Base-by-base conservation (phyloP, 345 rosid species). In the Iberis pinnata region DNA sequence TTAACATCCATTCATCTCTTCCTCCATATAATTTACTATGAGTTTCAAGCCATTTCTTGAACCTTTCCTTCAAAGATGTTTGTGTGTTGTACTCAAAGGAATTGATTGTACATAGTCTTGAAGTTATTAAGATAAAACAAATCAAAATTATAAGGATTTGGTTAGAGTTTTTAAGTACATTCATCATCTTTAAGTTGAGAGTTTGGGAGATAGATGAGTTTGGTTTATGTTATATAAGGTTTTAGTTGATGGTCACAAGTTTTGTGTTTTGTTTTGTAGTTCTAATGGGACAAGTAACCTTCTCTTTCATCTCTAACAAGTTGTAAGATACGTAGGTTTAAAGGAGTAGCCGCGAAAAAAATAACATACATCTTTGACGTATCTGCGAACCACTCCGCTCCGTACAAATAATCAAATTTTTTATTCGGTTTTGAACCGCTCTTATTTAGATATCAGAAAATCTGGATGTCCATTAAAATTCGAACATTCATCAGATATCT, bases 21-120 rank as follows among this genome's bases (percentile, higher is more conserved):
- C 49, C 66, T 29, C 53, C 53, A 51, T 81, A 84, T 8, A 52
- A 55, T 55, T 55, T 59, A 9, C 76, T 46, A 18, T 80, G 58
- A 33, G 18, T 43, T 18, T 19, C 39, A 45, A 83, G 55, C 96
- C 96, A 92, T 9, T 45, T 60, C 32, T 78, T 68, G 15, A 76
- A 92, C 73, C 87, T 71, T 48, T 52, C 44, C 61, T 51, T 22
- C 68, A 86, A 60, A 56, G 61, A 46, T 19, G 36, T 48, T 20
- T 2, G 8, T 12, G 61, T 69, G 20, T 71, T 68, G 42, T 74
- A 57, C 16, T 9, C 43, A 24, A 35, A 40, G 12, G 38, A 49
- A 39, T 49, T 39, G 41, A 32, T 52, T 1, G 70, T 12, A 35
- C 52, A 15, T 39, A 72, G 73, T 29, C 27, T 39, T 20, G 70